Evolutionary conservation across 2,329 filamentous ascomycete species (phyloP), one percentile per base, ranked within the genome.

Genomic region (Ophiostoma ulmi): DNA sequence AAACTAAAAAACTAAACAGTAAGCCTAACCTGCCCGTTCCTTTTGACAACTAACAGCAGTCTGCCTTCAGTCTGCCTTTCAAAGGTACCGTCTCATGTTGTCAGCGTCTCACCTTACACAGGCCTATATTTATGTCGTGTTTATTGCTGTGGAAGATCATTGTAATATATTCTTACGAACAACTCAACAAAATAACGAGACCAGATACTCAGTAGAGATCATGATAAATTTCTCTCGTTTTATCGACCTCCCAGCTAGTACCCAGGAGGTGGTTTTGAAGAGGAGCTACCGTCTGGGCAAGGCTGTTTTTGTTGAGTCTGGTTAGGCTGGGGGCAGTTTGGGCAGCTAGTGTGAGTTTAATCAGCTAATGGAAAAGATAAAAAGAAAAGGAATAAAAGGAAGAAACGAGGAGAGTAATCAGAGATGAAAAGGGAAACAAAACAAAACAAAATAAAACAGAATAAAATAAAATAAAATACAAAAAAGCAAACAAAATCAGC

Each of bases 211-310:
- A 5, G 1, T 38, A 1, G 11, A 13, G 38, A 39, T 38, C 3
- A 38, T 11, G 11, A 13, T 39, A 48, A 14, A n/a, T n/a, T 48
- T 48, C 6, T 14, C 10, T 22, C 7, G 39, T 17, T 44, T 17
- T 13, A 26, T 58, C 52, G 7, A 26, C 13, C 20, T 58, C n/a
- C 8, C 52, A 22, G 52, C 7, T 58, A 26, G 22, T 58, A n/a
- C 26, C 52, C 22, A 26, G 52, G 48, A 55, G 48, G 52, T 58
- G 52, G 52, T 58, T 26, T 38, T 31, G 61, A 64, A 36, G 35
- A 63, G 26, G 35, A 64, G 61, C 31, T 64, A 64, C 61, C 20
- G 64, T 36, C 64, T 66, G 17, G 64, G 64, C 64, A 66, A 66
- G 64, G 64, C 64, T 66, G 64, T 39, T 66, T 66, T 41, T 22